Conservation (phyloP, 352 stramenopile genomes). For the Phytopythium vexans region DNA sequence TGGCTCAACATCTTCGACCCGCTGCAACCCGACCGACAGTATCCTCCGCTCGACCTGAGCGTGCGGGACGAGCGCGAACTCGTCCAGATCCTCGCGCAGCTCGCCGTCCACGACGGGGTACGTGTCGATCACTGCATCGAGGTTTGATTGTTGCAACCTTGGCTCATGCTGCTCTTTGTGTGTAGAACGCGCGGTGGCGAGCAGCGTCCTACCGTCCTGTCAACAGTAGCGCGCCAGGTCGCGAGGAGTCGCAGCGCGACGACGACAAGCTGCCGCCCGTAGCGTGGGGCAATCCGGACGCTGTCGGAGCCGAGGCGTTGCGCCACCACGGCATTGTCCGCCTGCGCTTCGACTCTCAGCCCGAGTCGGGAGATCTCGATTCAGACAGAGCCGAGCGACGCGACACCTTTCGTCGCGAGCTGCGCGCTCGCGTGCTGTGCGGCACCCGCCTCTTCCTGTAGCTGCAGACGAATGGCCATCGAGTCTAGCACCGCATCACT, state of each 20-base stretch:
- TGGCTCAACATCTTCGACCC: constrained; percentile 88
- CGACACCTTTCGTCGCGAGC: constrained; percentile 12
- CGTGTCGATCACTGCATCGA: not conserved
- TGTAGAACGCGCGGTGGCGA: constrained; percentile 15
- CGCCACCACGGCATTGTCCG: constrained; percentile 58
- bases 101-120: constrained; percentile 69
- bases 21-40: constrained; percentile 68
- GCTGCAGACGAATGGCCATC: too few relatives aligned
- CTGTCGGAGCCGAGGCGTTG: constrained; percentile 50
- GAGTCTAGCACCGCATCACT: too few relatives aligned
- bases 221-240: constrained; percentile 2
- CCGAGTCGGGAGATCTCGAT: constrained; percentile 1
- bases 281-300: constrained; percentile 47
- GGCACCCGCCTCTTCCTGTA: constrained; percentile 37
- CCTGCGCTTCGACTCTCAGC: constrained; percentile 33
- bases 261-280: constrained; percentile 27
- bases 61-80: constrained; percentile 74
- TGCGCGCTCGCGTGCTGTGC: constrained; percentile 30
- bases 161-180: not conserved
- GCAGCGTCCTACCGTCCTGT: constrained; percentile 24
- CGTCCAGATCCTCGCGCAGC: constrained; percentile 70
- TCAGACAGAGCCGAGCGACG: constrained; percentile 1
- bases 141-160: not conserved
- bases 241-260: not conserved
- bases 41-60: constrained; percentile 63